These are phyloP conservation scores for Sporothrix luriei DNA, from an alignment of 2,329 filamentous ascomycete genomes.

Conservation along the genomic window DNA sequence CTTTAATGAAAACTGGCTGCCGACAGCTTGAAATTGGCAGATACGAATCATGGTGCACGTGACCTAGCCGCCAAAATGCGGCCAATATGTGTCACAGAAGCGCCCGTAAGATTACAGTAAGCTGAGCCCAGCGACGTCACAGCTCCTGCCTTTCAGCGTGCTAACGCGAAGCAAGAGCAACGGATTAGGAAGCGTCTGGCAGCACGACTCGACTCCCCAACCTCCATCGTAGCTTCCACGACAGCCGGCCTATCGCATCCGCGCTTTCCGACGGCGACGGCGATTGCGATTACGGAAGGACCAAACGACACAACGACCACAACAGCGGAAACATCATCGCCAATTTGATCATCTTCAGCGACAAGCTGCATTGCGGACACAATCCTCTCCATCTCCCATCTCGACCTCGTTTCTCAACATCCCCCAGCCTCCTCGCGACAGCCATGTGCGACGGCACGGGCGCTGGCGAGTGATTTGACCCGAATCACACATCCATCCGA, in stretches of 20 bases:
- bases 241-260: neutral
- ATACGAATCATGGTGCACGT: neutral
- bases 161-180: neutral
- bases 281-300: neutral
- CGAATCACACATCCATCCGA: neutral
- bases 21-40: neutral
- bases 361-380: neutral
- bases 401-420: neutral
- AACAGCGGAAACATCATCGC: neutral
- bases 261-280: neutral
- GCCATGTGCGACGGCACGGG: constrained; percentile 12
- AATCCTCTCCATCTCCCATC: neutral
- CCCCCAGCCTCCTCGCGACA: neutral
- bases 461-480: constrained; percentile 22
- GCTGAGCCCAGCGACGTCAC: constrained; percentile 18
- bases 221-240: constrained; percentile 24
- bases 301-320: neutral
- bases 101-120: constrained; percentile 18
- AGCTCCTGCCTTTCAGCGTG: neutral
- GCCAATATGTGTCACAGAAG: neutral
- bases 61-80: neutral
- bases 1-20: neutral
- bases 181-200: constrained; percentile 16
- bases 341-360: neutral
- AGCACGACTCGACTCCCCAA: neutral